phyloP scores from a whole-genome alignment of 1,139 yeast genomes.

The Pneumocystis wakefieldiae region DNA sequence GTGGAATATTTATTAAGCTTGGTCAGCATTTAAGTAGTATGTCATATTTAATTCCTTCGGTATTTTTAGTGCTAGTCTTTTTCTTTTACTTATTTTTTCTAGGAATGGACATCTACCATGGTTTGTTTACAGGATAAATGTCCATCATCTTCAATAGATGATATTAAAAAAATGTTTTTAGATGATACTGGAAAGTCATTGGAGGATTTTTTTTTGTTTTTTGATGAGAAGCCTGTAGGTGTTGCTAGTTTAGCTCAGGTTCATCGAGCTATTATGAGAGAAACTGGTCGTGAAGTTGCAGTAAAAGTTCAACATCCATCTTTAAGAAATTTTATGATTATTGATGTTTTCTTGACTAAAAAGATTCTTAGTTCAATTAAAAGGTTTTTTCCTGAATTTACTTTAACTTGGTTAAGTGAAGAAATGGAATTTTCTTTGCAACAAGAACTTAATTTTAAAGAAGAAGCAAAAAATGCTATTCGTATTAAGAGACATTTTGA shows the following conservation, averaged over 20 bases:
- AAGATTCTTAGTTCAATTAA: conserved; percentile 62
- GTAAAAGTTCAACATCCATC: conserved; percentile 92
- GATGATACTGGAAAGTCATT: conserved; percentile 46
- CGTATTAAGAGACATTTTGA: conserved; percentile 52
- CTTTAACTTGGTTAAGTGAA: conserved; percentile 84
- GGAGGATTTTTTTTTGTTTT: conserved; percentile 51
- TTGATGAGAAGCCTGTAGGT: conserved; percentile 68
- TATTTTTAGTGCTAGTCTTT: background rate
- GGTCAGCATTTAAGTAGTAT: conserved; percentile 91
- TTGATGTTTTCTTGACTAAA: conserved; percentile 67
- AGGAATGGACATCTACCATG: conserved; percentile 93
- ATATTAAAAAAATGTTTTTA: conserved; percentile 48
- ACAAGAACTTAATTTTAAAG: conserved; percentile 73
- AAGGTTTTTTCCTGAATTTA: conserved; percentile 80
- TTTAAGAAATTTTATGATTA: conserved; percentile 71
- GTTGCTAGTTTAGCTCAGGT: conserved; percentile 96
- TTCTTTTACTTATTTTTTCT: background rate
- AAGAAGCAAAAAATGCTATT: conserved; percentile 71
- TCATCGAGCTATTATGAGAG: conserved; percentile 53
- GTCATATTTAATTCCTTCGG: conserved; percentile 68
- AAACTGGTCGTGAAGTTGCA: conserved; percentile 62
- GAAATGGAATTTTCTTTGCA: conserved; percentile 75
- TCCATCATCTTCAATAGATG: conserved; percentile 62
- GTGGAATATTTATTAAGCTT: conserved; percentile 82
- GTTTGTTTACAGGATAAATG: conserved; percentile 82